These are phyloP conservation scores for Cladosporium sphaerospermum DNA, from an alignment of 2,329 filamentous ascomycete species.

Conservation along the genomic window DNA sequence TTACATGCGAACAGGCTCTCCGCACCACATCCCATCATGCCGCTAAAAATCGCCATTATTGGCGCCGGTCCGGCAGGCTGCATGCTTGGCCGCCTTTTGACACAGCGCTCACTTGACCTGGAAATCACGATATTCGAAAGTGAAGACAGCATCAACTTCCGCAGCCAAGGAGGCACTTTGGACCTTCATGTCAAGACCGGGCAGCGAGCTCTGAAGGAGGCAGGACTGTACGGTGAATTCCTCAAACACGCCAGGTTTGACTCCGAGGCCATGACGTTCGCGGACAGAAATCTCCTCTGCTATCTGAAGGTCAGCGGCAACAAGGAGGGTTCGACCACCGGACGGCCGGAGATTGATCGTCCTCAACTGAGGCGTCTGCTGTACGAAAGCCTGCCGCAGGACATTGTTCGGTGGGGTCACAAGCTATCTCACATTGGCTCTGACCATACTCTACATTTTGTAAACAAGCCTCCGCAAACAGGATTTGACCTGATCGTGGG, in stretches of 20 bases:
- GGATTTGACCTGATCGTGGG: constrained; percentile 40
- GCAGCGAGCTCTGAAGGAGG: constrained; percentile 28
- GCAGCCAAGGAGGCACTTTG: constrained; percentile 32
- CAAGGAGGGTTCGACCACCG: constrained; percentile 23
- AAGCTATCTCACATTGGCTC: constrained; percentile 21
- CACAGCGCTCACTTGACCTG: constrained; percentile 15
- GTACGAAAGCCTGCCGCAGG: constrained; percentile 25
- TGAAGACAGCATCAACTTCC: constrained; percentile 24
- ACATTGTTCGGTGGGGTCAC: constrained; percentile 29
- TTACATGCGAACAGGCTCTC: no score
- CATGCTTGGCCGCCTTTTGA: constrained; percentile 32
- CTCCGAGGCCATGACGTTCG: constrained; percentile 37
- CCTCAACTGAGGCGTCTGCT: constrained; percentile 30
- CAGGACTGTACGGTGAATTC: constrained; percentile 30
- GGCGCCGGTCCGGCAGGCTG: constrained; percentile 33
- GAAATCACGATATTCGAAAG: constrained; percentile 28
- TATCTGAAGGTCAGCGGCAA: constrained; percentile 22
- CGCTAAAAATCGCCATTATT: constrained; percentile 29
- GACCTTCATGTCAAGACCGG: constrained; percentile 32
- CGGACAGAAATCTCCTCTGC: constrained; percentile 33
- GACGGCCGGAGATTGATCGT: constrained; percentile 34
- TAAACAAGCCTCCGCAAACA: constrained; percentile 21
- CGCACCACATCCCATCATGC: background rate
- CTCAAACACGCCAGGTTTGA: constrained; percentile 34
- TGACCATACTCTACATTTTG: constrained; percentile 25